Evolutionary conservation across 208 protist species (phyloP).

Genomic region (Crithidia expoeki): DNA sequence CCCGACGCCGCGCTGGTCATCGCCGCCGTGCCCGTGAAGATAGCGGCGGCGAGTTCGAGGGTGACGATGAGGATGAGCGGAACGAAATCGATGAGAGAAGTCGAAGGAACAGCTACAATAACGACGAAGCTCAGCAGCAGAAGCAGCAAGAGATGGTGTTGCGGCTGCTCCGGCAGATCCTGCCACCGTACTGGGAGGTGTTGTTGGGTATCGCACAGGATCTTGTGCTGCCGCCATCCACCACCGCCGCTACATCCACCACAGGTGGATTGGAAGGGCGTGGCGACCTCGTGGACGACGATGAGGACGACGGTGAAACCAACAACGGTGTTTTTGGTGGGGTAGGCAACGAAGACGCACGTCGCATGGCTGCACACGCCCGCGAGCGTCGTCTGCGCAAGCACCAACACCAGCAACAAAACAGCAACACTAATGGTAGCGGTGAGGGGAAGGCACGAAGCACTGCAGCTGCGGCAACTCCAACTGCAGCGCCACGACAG

Average conservation of each 20-base stretch:
- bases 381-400: conserved; percentile 4
- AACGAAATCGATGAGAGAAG: conserved; percentile 5
- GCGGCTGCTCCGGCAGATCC: conserved; percentile 18
- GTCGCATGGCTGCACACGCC: conserved; percentile 4
- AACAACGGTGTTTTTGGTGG: too few relatives aligned
- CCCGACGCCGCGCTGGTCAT: neutral
- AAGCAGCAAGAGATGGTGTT: conserved; percentile 14
- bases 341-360: neutral
- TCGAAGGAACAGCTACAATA: neutral
- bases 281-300: conserved; percentile 6
- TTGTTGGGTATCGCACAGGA: conserved; percentile 26
- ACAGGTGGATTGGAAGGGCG: too few relatives aligned
- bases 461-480: neutral
- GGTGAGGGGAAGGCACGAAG: too few relatives aligned
- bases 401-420: neutral
- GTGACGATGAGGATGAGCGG: conserved; percentile 6
- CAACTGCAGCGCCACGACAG: conserved; percentile 3
- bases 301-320: conserved; percentile 17
- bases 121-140: neutral
- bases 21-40: conserved; percentile 7
- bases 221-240: neutral
- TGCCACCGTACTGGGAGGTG: conserved; percentile 47
- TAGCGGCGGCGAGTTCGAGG: neutral
- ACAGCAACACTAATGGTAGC: neutral
- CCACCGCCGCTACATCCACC: too few relatives aligned